Evolutionary conservation across 1,284 basidiomycete genomes (phyloP).

Genomic region (Sanghuangporus sanghuang): DNA sequence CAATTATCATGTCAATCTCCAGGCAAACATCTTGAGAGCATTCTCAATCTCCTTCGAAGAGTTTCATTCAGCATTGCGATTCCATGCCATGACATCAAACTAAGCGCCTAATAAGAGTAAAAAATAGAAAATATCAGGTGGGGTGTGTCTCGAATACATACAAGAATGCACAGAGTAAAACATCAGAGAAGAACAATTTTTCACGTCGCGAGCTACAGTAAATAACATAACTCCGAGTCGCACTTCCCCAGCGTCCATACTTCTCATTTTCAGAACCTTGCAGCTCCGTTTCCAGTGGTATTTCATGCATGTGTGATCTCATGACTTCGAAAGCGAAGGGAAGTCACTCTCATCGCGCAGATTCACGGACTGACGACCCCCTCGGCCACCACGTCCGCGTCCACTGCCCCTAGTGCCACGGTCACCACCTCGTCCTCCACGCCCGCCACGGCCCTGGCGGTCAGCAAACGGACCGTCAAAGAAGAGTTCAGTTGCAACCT

Average conservation of each 20-base stretch:
- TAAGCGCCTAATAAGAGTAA: background rate
- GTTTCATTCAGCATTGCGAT: background rate
- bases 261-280: background rate
- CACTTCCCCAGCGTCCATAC: background rate
- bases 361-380: conserved; percentile 42
- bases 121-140: conserved; percentile 3
- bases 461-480: conserved; percentile 53
- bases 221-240: background rate
- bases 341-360: conserved; percentile 79
- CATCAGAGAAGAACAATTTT: conserved; percentile 10
- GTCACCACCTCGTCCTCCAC: conserved; percentile 26
- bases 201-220: conserved; percentile 1
- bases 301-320: background rate
- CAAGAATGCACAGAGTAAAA: conserved; percentile 15
- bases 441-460: conserved; percentile 53
- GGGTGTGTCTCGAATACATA: conserved; percentile 15
- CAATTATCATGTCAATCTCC: background rate
- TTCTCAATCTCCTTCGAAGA: background rate
- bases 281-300: background rate
- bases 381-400: conserved; percentile 34
- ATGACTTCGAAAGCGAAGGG: conserved; percentile 53
- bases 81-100: background rate
- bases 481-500: conserved; percentile 63
- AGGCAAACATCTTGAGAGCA: no score
- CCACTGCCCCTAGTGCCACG: conserved; percentile 36